phyloP scores from a whole-genome alignment of 805 yeast species.

The Kodamaea fukazawae region DNA sequence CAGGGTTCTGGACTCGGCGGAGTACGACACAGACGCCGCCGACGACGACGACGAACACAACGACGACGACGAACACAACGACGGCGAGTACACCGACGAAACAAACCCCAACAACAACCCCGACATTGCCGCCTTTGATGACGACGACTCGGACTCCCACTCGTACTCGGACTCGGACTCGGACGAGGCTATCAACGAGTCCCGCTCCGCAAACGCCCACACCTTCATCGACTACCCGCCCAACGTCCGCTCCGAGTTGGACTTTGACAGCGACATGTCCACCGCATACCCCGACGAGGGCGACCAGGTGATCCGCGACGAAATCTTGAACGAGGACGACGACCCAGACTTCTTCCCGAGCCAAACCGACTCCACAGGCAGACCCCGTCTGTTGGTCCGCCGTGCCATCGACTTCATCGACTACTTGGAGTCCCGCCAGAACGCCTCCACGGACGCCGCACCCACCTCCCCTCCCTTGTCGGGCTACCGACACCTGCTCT shows the following conservation, averaged over 20 bases:
- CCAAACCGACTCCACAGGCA: background rate
- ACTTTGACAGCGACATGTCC: background rate
- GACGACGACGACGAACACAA: constrained; percentile 11
- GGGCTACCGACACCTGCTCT: constrained; percentile 20
- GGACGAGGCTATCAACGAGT: too few species aligned
- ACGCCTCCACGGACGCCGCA: background rate
- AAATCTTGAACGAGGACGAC: constrained; percentile 4
- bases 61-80: constrained; percentile 2
- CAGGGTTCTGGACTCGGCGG: background rate
- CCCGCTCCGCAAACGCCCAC: too few species aligned
- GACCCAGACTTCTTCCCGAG: background rate
- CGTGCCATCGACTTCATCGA: constrained; percentile 11
- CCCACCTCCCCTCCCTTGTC: constrained; percentile 3
- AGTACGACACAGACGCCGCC: constrained; percentile 7
- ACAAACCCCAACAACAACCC: constrained; percentile 1
- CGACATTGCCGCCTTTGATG: too few species aligned
- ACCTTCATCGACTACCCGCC: background rate
- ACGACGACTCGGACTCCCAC: background rate
- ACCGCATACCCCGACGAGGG: background rate
- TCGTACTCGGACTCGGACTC: too few species aligned
- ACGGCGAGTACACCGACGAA: background rate
- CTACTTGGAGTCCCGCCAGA: constrained; percentile 3
- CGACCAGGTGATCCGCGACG: constrained; percentile 7
- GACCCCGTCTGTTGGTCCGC: constrained; percentile 6
- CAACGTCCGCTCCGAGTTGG: background rate